These are phyloP conservation scores for Ceratocystis eucalypticola DNA, from an alignment of 2,329 filamentous ascomycete species.

Conservation along the genomic window DNA sequence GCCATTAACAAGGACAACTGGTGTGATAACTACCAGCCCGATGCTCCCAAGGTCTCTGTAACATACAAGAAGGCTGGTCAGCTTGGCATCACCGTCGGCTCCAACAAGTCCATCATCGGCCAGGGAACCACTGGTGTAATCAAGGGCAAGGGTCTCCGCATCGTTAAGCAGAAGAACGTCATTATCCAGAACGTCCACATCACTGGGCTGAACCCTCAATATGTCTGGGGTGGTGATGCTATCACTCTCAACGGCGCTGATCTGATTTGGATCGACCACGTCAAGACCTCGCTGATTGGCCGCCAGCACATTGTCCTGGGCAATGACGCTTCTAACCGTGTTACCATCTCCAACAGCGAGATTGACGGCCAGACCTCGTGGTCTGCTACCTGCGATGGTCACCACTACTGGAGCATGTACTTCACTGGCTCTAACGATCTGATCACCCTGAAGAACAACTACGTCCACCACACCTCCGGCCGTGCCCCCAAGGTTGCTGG, in stretches of 20 bases:
- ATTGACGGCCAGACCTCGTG: constrained; percentile 42
- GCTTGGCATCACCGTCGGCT: constrained; percentile 37
- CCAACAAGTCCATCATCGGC: constrained; percentile 46
- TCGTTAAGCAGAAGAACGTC: constrained; percentile 35
- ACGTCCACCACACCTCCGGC: constrained; percentile 44
- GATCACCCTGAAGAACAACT: constrained; percentile 47
- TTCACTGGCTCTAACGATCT: constrained; percentile 42
- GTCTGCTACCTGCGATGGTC: constrained; percentile 43
- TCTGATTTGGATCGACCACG: constrained; percentile 39
- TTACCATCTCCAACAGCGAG: constrained; percentile 47
- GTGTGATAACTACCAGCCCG: constrained; percentile 45
- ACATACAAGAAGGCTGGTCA: constrained; percentile 39
- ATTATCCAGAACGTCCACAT: constrained; percentile 46
- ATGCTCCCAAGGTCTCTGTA: constrained; percentile 34
- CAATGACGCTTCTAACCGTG: constrained; percentile 37
- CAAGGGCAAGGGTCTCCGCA: constrained; percentile 43
- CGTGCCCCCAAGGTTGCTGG: constrained; percentile 44
- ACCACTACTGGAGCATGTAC: constrained; percentile 49
- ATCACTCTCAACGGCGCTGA: constrained; percentile 38
- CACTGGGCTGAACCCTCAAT: constrained; percentile 42
- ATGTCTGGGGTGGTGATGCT: constrained; percentile 47
- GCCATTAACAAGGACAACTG: constrained; percentile 47
- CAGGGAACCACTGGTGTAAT: constrained; percentile 40
- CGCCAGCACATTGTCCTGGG: constrained; percentile 49
- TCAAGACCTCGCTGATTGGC: constrained; percentile 43